phyloP scores from a whole-genome alignment of 2,329 filamentous ascomycete species.

The Chrysoporthe puriensis region DNA sequence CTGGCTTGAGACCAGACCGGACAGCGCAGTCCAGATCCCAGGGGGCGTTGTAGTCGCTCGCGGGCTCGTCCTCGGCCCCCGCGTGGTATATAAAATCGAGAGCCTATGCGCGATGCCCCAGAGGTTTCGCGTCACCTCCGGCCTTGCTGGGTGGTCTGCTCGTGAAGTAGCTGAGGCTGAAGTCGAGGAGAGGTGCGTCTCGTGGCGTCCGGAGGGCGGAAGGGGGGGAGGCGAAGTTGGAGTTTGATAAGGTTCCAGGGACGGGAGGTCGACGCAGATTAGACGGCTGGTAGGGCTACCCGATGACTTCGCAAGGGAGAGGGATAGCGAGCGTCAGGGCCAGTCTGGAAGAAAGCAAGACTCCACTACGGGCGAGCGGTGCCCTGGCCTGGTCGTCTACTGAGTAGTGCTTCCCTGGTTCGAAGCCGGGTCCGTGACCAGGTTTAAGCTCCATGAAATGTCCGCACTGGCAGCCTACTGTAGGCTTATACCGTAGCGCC shows the following conservation, averaged over 20 bases:
- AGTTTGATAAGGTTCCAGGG: background rate
- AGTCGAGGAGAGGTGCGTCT: background rate
- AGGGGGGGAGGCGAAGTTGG: background rate
- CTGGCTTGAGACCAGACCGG: slow-evolving; percentile 4
- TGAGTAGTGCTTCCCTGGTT: background rate
- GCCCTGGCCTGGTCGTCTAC: background rate
- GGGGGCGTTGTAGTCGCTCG: background rate
- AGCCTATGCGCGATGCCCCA: background rate
- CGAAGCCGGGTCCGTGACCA: background rate
- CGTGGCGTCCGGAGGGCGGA: background rate
- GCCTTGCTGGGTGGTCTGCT: background rate
- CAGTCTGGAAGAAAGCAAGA: background rate
- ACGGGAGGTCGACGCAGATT: background rate
- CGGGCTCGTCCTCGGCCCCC: background rate
- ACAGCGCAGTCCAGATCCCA: background rate
- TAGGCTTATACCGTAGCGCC: too few relatives aligned
- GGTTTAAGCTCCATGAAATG: background rate
- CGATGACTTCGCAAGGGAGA: background rate
- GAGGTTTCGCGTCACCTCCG: background rate
- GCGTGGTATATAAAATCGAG: background rate
- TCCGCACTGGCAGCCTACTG: background rate
- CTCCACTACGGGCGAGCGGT: background rate
- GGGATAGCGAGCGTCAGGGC: background rate
- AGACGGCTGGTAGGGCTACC: background rate
- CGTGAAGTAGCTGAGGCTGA: background rate